Percentiles rank a stretch among this genome's conserved stretches.
These are phyloP conservation scores for Coemansia sp. DNA, from an alignment of 192 early-diverging fungal species.

Conservation along the genomic window DNA sequence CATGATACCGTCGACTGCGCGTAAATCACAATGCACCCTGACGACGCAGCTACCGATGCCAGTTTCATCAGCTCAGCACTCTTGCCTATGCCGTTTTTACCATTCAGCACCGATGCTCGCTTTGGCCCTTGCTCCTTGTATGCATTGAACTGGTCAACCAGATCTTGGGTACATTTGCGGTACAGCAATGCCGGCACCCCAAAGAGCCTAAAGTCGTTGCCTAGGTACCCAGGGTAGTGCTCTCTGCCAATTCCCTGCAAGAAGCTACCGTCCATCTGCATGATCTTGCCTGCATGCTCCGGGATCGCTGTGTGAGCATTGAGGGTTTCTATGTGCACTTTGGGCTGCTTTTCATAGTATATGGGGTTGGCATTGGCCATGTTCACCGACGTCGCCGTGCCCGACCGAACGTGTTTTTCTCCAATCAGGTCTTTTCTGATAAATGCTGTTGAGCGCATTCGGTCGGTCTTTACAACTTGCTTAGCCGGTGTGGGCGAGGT, in stretches of 20 bases:
- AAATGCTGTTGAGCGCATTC: constrained; percentile 41
- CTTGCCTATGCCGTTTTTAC: constrained; percentile 37
- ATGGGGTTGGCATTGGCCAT: constrained; percentile 28
- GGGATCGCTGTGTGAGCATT: constrained; percentile 20
- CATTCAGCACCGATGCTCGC: constrained; percentile 33
- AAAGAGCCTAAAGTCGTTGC: constrained; percentile 43
- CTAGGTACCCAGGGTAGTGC: constrained; percentile 30
- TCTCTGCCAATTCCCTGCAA: constrained; percentile 29
- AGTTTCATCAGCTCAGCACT: constrained; percentile 50
- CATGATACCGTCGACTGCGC: constrained; percentile 26
- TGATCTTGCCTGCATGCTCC: constrained; percentile 18
- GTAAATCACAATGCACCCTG: constrained; percentile 36
- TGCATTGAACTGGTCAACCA: constrained; percentile 26
- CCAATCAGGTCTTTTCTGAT: constrained; percentile 16
- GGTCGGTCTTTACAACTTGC: constrained; percentile 25
- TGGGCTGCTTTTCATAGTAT: constrained; percentile 25
- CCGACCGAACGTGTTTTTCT: constrained; percentile 19
- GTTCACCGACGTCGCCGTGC: constrained; percentile 37
- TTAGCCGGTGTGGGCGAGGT: background rate
- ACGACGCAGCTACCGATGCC: constrained; percentile 31
- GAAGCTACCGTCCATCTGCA: constrained; percentile 23
- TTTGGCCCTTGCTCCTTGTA: constrained; percentile 11
- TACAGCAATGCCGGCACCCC: constrained; percentile 42
- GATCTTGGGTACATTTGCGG: constrained; percentile 27
- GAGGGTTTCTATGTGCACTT: constrained; percentile 8